These are phyloP conservation scores for Myrica gale DNA, from an alignment of 306 rosid species.

Conservation along the genomic window DNA sequence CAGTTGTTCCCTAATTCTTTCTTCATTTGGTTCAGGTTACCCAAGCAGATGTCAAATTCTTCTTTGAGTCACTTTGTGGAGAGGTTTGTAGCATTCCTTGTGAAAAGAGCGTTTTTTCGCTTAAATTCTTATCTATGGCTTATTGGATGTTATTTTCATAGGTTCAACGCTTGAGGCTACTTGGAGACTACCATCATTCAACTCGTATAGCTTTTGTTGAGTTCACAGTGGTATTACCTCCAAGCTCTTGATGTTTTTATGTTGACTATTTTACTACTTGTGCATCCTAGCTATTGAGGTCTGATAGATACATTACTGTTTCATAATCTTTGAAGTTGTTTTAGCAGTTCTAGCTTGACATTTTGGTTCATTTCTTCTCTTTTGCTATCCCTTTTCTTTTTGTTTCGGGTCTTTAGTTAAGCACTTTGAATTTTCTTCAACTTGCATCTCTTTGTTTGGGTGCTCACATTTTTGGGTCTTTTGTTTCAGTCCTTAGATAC, in stretches of 20 bases:
- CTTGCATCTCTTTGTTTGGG: background rate
- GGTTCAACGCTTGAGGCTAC: constrained; percentile 97
- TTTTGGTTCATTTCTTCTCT: background rate
- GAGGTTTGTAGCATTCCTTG: constrained; percentile 60
- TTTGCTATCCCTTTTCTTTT: background rate
- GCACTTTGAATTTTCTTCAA: background rate
- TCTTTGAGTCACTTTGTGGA: constrained; percentile 93
- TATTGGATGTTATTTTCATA: constrained; percentile 32
- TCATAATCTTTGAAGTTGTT: background rate
- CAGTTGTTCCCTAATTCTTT: constrained; percentile 20
- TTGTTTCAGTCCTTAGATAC: background rate
- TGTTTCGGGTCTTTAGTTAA: background rate
- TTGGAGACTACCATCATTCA: constrained; percentile 95
- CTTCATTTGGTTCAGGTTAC: constrained; percentile 59
- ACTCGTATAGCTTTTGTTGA: constrained; percentile 97
- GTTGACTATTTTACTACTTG: constrained; percentile 8
- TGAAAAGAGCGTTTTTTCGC: constrained; percentile 11
- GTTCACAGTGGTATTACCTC: constrained; percentile 61
- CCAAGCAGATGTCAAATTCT: constrained; percentile 86
- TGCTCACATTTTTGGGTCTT: background rate
- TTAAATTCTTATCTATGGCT: constrained; percentile 14
- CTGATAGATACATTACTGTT: background rate
- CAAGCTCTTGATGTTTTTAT: constrained; percentile 15
- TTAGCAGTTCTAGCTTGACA: background rate
- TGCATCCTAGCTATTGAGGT: background rate